These are phyloP conservation scores for Rhodotorula graminis DNA, from an alignment of 768 basidiomycete species.

Conservation along the genomic window DNA sequence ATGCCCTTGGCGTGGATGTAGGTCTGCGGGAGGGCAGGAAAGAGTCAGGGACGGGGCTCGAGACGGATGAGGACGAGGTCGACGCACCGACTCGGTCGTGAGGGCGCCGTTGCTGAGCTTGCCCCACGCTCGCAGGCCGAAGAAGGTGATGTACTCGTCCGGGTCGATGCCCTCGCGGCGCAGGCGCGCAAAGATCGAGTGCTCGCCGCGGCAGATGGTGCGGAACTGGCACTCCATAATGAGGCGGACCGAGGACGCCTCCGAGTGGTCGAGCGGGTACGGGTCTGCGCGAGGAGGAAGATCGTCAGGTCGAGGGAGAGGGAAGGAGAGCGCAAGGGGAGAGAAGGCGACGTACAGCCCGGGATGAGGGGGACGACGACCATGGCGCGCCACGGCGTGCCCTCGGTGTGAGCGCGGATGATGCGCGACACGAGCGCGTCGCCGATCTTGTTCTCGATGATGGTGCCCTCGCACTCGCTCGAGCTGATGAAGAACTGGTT, in stretches of 20 bases:
- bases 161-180: conserved; percentile 86
- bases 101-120: conserved; percentile 77
- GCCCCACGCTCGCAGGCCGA: conserved; percentile 87
- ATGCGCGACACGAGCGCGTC: conserved; percentile 89
- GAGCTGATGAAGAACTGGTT: conserved; percentile 54
- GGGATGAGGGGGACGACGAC: conserved; percentile 87
- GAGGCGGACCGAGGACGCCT: conserved; percentile 88
- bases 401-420: conserved; percentile 74
- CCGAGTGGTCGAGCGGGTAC: conserved; percentile 76
- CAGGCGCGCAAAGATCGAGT: conserved; percentile 83
- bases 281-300: conserved; percentile 20
- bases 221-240: conserved; percentile 93
- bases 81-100: conserved; percentile 67
- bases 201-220: conserved; percentile 77
- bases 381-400: conserved; percentile 82
- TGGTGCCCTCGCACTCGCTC: conserved; percentile 75
- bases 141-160: conserved; percentile 83
- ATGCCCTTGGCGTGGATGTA: conserved; percentile 49
- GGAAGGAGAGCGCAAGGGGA: no score
- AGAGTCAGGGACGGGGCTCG: conserved; percentile 6
- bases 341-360: conserved; percentile 67
- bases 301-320: not conserved
- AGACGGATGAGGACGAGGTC: not conserved
- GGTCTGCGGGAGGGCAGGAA: conserved; percentile 10
- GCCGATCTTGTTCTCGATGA: conserved; percentile 87